A percentile compares a stretch with the other conserved stretches of the same genome.
phyloP scores from a whole-genome alignment of 2,329 filamentous ascomycete species.

The Colletotrichum zoysiae region DNA sequence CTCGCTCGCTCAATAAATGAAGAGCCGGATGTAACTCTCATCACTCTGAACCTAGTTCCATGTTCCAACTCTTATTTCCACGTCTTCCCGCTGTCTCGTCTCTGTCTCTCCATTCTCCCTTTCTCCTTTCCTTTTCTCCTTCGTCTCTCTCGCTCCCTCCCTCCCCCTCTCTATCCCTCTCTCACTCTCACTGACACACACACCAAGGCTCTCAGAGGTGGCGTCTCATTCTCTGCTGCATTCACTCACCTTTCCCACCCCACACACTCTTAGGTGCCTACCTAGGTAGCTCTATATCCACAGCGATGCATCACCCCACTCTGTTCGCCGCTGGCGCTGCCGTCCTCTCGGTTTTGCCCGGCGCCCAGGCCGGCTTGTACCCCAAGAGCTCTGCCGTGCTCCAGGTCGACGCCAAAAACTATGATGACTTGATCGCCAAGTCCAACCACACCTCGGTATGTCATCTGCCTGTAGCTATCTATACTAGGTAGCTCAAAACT shows the following conservation, averaged over 20 bases:
- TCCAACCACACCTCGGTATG: slow-evolving; percentile 91
- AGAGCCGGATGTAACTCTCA: slow-evolving; percentile 4
- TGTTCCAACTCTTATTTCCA: slow-evolving; percentile 9
- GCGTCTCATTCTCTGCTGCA: slow-evolving; percentile 39
- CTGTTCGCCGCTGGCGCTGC: slow-evolving; percentile 69
- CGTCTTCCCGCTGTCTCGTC: background rate
- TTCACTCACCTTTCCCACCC: slow-evolving; percentile 26
- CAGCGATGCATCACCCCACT: slow-evolving; percentile 66
- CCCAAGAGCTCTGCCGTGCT: slow-evolving; percentile 88
- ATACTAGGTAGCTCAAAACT: background rate
- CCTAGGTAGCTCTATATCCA: slow-evolving; percentile 38
- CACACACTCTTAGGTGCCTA: slow-evolving; percentile 15
- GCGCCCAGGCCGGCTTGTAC: slow-evolving; percentile 81
- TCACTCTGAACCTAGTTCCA: slow-evolving; percentile 21
- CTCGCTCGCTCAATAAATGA: slow-evolving; percentile 21
- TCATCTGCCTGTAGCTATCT: background rate
- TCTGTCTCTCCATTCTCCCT: background rate
- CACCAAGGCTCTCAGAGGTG: slow-evolving; percentile 3
- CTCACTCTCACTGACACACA: background rate
- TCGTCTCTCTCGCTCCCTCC: too few species aligned
- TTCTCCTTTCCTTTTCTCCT: background rate
- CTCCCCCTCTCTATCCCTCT: background rate
- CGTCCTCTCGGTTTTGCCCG: slow-evolving; percentile 74
- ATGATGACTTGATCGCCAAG: slow-evolving; percentile 84
- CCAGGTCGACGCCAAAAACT: slow-evolving; percentile 82